These are phyloP conservation scores for Harrya chromipes DNA, from an alignment of 768 basidiomycete species.

Conservation along the genomic window DNA sequence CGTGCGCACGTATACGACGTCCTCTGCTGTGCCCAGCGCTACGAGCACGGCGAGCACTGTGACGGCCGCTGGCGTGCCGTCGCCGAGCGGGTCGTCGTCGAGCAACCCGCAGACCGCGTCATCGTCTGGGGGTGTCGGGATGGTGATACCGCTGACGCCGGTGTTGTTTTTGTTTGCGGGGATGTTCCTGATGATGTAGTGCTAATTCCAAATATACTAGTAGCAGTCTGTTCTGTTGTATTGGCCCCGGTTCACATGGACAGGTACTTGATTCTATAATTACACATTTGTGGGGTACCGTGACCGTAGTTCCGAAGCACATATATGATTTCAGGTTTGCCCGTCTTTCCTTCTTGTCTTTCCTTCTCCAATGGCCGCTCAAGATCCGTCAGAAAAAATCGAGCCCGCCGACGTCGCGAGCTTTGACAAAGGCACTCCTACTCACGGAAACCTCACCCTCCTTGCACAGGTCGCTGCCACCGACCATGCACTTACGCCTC, in stretches of 20 bases:
- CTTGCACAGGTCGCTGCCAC: conserved; percentile 22
- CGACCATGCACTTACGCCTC: conserved; percentile 19
- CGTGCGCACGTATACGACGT: conserved; percentile 55
- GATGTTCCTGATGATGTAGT: background rate
- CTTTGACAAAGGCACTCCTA: conserved; percentile 6
- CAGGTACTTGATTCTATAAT: too few species aligned
- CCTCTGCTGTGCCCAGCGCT: background rate
- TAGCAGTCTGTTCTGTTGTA: too few species aligned
- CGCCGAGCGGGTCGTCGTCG: background rate
- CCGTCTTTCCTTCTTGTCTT: background rate
- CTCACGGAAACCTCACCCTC: conserved; percentile 13
- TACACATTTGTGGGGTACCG: too few species aligned
- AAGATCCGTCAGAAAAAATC: conserved; percentile 6
- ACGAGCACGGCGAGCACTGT: conserved; percentile 3
- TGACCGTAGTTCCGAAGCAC: too few species aligned
- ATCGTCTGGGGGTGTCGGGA: background rate
- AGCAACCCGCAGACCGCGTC: background rate
- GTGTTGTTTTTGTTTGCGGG: background rate
- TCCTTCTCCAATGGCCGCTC: background rate
- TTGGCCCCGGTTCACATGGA: too few species aligned
- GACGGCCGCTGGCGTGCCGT: background rate
- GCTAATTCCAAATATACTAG: too few species aligned
- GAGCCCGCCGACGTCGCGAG: conserved; percentile 1
- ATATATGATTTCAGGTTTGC: too few species aligned
- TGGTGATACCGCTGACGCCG: background rate